Evolutionary conservation across 345 rosid genomes (phyloP).

Genomic region (Citrus glauca): DNA sequence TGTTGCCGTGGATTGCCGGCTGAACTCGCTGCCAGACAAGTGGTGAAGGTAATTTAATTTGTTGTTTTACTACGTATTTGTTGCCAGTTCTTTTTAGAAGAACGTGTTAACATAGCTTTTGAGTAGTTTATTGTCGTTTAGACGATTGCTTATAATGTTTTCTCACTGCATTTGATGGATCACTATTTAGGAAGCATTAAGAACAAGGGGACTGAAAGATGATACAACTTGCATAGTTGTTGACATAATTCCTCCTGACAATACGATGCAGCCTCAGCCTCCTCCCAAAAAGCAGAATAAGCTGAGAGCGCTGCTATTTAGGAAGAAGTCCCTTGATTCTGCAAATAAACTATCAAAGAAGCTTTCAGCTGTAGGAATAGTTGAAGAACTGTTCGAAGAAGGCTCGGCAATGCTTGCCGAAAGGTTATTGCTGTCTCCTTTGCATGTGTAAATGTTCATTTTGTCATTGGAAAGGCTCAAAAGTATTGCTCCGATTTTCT

Average conservation of each 20-base stretch:
- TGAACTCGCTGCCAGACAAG: conserved; percentile 87
- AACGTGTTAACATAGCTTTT: neutral
- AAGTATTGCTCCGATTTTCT: neutral
- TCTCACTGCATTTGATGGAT: neutral
- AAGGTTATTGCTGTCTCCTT: conserved; percentile 42
- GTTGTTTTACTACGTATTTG: neutral
- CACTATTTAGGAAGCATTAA: conserved; percentile 65
- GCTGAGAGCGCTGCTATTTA: conserved; percentile 48
- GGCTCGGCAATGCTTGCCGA: conserved; percentile 94
- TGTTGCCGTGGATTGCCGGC: conserved; percentile 78
- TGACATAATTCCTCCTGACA: conserved; percentile 79
- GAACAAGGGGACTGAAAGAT: conserved; percentile 80
- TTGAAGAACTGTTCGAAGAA: conserved; percentile 95
- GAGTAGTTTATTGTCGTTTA: neutral
- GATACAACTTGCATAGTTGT: conserved; percentile 92
- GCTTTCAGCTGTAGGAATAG: conserved; percentile 65
- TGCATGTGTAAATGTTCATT: neutral
- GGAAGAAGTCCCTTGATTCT: conserved; percentile 52
- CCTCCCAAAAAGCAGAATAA: conserved; percentile 61
- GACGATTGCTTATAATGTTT: neutral
- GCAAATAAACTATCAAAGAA: conserved; percentile 55
- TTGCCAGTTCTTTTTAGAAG: conserved; percentile 1
- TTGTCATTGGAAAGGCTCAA: neutral
- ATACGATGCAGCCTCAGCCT: conserved; percentile 30
- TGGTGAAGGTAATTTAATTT: conserved; percentile 64